Evolutionary conservation across 768 basidiomycete genomes (phyloP).

Genomic region (Collybia nuda): DNA sequence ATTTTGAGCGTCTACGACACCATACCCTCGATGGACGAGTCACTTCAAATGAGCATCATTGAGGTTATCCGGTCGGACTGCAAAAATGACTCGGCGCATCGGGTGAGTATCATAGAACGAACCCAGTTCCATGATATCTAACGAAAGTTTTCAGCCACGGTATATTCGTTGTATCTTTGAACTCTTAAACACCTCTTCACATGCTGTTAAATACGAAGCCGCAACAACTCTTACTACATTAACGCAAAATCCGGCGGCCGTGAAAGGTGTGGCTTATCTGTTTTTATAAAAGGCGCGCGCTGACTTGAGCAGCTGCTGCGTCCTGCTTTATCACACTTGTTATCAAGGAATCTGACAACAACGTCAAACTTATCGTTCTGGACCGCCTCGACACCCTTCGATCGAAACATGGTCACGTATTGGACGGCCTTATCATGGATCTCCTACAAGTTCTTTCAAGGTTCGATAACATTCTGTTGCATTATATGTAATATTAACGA

Average conservation of each 20-base stretch:
- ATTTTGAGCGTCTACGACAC: constrained; percentile 84
- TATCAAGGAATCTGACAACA: constrained; percentile 96
- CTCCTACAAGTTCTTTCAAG: constrained; percentile 87
- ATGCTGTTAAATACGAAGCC: constrained; percentile 97
- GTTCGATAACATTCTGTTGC: constrained; percentile 29
- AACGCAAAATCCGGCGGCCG: constrained; percentile 93
- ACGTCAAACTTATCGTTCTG: constrained; percentile 96
- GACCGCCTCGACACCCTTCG: constrained; percentile 85
- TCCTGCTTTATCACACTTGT: constrained; percentile 85
- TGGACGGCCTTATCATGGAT: constrained; percentile 94
- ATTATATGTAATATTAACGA: neutral
- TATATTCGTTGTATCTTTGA: constrained; percentile 96
- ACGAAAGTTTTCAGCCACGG: constrained; percentile 54
- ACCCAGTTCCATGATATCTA: constrained; percentile 6
- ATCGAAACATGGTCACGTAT: constrained; percentile 81
- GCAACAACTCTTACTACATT: constrained; percentile 92
- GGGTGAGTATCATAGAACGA: constrained; percentile 51
- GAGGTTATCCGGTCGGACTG: constrained; percentile 92
- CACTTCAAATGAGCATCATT: constrained; percentile 93
- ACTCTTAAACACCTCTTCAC: constrained; percentile 82
- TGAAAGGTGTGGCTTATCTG: constrained; percentile 66
- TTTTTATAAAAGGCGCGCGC: neutral
- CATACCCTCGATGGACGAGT: constrained; percentile 81
- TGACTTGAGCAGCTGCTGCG: constrained; percentile 67
- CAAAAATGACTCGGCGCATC: constrained; percentile 77